A percentile compares a stretch with the other conserved stretches of the same genome.
These are phyloP conservation scores for Sarcodon aspratus DNA, from an alignment of 768 basidiomycete species.

Conservation along the genomic window DNA sequence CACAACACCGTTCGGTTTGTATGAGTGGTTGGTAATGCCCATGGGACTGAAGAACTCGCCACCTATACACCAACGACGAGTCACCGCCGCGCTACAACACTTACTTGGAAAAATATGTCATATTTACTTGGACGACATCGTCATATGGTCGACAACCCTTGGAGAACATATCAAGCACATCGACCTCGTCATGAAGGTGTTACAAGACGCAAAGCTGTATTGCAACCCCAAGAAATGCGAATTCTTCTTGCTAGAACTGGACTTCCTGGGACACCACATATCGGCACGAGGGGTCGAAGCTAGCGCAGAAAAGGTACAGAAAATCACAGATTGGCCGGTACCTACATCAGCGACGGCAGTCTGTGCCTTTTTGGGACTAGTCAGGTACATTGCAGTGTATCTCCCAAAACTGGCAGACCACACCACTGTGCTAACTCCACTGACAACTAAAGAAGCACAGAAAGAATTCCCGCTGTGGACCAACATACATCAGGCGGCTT, in stretches of 20 bases:
- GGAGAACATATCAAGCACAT: constrained; percentile 16
- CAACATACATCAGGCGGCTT: constrained; percentile 18
- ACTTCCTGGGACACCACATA: constrained; percentile 23
- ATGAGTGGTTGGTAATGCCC: constrained; percentile 33
- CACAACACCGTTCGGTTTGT: constrained; percentile 23
- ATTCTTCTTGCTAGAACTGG: constrained; percentile 14
- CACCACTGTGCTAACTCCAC: constrained; percentile 8
- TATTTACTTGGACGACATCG: constrained; percentile 33
- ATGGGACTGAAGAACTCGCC: constrained; percentile 24
- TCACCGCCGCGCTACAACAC: constrained; percentile 19
- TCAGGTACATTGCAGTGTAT: constrained; percentile 11
- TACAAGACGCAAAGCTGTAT: constrained; percentile 13
- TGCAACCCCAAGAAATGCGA: constrained; percentile 16
- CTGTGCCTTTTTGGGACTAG: constrained; percentile 9
- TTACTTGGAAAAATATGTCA: constrained; percentile 30
- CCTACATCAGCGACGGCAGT: constrained; percentile 12
- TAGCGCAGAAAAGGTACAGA: constrained; percentile 15
- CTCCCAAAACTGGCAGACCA: constrained; percentile 9
- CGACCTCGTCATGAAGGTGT: constrained; percentile 6
- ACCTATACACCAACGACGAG: constrained; percentile 16
- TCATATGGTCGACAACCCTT: constrained; percentile 28
- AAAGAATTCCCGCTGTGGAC: constrained; percentile 18
- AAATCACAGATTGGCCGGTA: constrained; percentile 19
- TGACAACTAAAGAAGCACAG: constrained; percentile 16
- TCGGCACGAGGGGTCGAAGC: constrained; percentile 17